These are phyloP conservation scores for Colletotrichum coccodes DNA, from an alignment of 2,329 filamentous ascomycete genomes.

Conservation along the genomic window DNA sequence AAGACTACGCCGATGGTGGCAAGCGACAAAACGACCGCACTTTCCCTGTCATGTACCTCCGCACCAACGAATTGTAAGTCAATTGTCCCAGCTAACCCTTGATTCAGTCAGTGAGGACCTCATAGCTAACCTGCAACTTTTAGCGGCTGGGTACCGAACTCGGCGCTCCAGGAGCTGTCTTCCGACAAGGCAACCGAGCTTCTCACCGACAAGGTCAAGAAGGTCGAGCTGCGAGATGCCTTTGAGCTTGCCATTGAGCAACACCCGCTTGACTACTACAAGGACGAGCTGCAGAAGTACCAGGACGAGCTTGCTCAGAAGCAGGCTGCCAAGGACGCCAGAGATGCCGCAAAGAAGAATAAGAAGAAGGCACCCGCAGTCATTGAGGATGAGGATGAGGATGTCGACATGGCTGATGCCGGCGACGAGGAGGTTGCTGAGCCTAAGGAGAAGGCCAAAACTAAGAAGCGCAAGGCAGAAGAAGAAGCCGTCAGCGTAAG, in stretches of 20 bases:
- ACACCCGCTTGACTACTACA: constrained; percentile 84
- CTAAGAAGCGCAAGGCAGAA: constrained; percentile 86
- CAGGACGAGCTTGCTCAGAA: constrained; percentile 73
- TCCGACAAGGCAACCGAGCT: constrained; percentile 75
- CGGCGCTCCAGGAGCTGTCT: constrained; percentile 81
- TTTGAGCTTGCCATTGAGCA: constrained; percentile 83
- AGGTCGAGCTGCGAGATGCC: constrained; percentile 77
- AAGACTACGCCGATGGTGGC: constrained; percentile 87
- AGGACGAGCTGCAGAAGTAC: constrained; percentile 78
- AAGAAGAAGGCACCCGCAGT: constrained; percentile 59
- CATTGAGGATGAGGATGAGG: constrained; percentile 66
- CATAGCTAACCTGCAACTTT: constrained; percentile 6
- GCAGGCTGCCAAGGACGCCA: constrained; percentile 57
- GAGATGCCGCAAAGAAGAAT: constrained; percentile 59
- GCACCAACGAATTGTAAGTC: constrained; percentile 96
- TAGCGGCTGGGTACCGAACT: constrained; percentile 93
- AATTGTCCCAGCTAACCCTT: not conserved
- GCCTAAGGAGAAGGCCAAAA: constrained; percentile 79
- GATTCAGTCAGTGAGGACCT: not conserved
- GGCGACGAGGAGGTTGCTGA: constrained; percentile 64
- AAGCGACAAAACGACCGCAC: constrained; percentile 87
- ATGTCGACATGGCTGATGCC: constrained; percentile 70
- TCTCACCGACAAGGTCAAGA: constrained; percentile 81
- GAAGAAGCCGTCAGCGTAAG: constrained; percentile 71
- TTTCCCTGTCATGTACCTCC: constrained; percentile 94